Conservation (phyloP, 257 asterid species). For the Ilex asprella region DNA sequence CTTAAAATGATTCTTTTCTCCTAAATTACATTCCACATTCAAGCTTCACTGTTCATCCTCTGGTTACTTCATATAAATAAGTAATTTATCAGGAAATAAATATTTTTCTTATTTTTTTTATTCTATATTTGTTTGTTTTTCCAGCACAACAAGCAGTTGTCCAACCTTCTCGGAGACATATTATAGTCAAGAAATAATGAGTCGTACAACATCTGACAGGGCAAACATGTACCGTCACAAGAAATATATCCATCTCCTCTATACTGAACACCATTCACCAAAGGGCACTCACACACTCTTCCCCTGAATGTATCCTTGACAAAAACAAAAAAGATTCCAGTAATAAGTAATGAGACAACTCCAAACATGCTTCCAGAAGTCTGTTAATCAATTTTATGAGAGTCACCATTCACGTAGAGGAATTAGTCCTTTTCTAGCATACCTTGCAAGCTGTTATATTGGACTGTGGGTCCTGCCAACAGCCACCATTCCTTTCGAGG, state of each 20-base stretch:
- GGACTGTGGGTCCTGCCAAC: conserved; percentile 62
- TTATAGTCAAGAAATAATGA: no score
- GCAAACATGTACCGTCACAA: conserved; percentile 48
- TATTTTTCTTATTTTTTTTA: no score
- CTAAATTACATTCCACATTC: no score
- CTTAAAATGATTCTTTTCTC: no score
- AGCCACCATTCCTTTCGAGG: conserved; percentile 76
- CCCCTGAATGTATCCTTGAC: conserved; percentile 87
- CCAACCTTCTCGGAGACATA: no score
- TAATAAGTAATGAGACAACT: not conserved
- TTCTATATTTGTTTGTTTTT: no score
- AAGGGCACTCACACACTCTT: conserved; percentile 85
- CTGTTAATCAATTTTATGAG: not conserved
- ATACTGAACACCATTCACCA: conserved; percentile 59
- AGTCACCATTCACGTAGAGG: no score
- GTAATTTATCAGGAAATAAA: no score
- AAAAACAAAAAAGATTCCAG: not conserved
- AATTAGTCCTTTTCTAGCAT: not conserved
- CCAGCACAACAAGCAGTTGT: no score
- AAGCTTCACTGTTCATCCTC: no score
- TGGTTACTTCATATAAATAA: no score
- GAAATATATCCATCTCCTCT: conserved; percentile 79
- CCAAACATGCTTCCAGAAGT: not conserved
- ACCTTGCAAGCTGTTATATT: conserved; percentile 89
- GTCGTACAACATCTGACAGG: not conserved